phyloP scores from a whole-genome alignment of 108 stramenopile genomes.

The Mediolabrus comicus region DNA sequence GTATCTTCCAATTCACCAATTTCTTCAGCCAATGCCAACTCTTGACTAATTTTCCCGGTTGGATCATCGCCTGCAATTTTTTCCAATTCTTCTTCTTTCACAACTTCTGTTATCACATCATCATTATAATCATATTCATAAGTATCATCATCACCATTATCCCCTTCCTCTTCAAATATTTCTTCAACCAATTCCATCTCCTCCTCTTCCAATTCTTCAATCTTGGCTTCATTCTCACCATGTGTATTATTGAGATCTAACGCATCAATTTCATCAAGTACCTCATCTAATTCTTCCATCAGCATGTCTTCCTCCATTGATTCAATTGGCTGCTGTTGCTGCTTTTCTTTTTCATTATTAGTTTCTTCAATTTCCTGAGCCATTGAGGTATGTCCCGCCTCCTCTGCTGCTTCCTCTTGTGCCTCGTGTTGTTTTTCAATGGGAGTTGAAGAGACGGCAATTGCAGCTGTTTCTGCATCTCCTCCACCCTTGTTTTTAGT shows the following conservation, averaged over 20 bases:
- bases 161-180: not conserved
- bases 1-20: constrained; percentile 15
- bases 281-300: constrained; percentile 39
- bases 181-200: not conserved
- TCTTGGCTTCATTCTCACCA: not conserved
- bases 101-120: not conserved
- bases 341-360: not conserved
- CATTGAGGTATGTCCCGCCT: too few relatives aligned
- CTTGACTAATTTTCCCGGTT: not conserved
- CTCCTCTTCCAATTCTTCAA: constrained; percentile 4
- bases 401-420: not conserved
- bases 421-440: not conserved
- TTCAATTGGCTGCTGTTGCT: not conserved
- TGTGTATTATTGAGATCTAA: not conserved
- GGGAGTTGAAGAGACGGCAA: too few relatives aligned
- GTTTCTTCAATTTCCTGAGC: too few relatives aligned
- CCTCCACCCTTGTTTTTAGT: too few relatives aligned
- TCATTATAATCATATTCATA: not conserved
- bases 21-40: constrained; percentile 13
- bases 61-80: not conserved
- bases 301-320: constrained; percentile 32
- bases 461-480: too few relatives aligned
- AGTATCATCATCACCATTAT: not conserved
- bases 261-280: not conserved
- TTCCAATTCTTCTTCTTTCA: not conserved